These are phyloP conservation scores for Melaleuca alternifolia DNA, from an alignment of 345 rosid genomes.

Conservation along the genomic window DNA sequence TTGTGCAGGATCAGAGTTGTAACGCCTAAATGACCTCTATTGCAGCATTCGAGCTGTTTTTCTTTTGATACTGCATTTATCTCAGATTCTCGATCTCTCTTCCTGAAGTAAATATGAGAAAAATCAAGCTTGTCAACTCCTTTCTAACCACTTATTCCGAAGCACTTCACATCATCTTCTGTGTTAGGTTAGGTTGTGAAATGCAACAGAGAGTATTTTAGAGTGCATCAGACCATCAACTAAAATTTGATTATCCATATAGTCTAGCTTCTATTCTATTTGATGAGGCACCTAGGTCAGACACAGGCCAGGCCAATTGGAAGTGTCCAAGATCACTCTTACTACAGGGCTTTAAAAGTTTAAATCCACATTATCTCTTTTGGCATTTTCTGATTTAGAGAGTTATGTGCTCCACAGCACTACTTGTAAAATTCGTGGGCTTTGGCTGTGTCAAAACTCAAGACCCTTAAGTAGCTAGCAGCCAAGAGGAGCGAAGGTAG, in stretches of 20 bases:
- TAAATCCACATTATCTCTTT: neutral
- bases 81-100: neutral
- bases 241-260: neutral
- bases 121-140: neutral
- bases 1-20: neutral
- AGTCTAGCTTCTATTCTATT: neutral
- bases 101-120: neutral
- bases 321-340: neutral
- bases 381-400: neutral
- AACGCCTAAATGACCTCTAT: neutral
- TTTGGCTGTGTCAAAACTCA: neutral
- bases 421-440: neutral
- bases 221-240: neutral
- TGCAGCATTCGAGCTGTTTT: neutral
- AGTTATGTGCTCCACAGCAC: neutral
- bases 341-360: neutral
- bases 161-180: neutral
- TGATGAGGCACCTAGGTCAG: neutral
- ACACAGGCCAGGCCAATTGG: neutral
- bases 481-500: neutral
- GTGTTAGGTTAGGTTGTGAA: neutral
- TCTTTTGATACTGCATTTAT: neutral
- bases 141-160: neutral
- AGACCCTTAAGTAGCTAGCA: neutral
- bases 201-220: neutral